A percentile compares a stretch with the other conserved stretches of the same genome.
These are phyloP conservation scores for Kregervanrija fluxuum DNA, from an alignment of 805 yeast species.

Conservation along the genomic window DNA sequence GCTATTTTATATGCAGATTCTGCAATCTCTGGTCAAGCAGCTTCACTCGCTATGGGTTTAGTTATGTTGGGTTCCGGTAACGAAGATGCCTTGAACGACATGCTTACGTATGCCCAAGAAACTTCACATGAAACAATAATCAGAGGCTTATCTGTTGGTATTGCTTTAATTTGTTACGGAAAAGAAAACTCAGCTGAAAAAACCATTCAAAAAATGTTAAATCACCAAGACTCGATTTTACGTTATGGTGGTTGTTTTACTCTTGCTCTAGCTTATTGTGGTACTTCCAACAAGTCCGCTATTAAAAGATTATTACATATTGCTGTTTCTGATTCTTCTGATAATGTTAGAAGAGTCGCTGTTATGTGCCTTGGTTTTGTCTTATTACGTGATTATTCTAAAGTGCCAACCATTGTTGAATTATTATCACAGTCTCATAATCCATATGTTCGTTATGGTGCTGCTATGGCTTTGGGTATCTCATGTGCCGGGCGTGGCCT, in stretches of 20 bases:
- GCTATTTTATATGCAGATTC: slow-evolving; percentile 83
- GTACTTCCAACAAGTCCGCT: slow-evolving; percentile 87
- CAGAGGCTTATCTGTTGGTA: slow-evolving; percentile 86
- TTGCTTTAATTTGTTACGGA: slow-evolving; percentile 82
- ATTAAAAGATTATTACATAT: slow-evolving; percentile 79
- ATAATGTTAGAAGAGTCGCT: slow-evolving; percentile 94
- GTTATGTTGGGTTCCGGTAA: slow-evolving; percentile 90
- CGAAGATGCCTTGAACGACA: slow-evolving; percentile 59
- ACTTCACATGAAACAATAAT: slow-evolving; percentile 94
- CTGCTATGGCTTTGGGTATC: slow-evolving; percentile 94
- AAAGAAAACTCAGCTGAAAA: slow-evolving; percentile 74
- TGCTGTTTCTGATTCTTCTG: slow-evolving; percentile 95
- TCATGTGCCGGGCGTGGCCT: slow-evolving; percentile 94
- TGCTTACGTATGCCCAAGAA: slow-evolving; percentile 87
- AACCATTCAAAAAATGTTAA: slow-evolving; percentile 56
- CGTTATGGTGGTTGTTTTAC: slow-evolving; percentile 97
- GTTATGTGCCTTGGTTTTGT: slow-evolving; percentile 89
- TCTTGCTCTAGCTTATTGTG: slow-evolving; percentile 92
- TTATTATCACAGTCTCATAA: slow-evolving; percentile 89
- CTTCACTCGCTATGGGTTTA: slow-evolving; percentile 93
- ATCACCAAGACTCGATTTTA: slow-evolving; percentile 72
- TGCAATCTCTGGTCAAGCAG: slow-evolving; percentile 93
- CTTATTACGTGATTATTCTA: slow-evolving; percentile 80
- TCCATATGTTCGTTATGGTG: slow-evolving; percentile 97
- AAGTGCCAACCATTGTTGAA: slow-evolving; percentile 93